These are phyloP conservation scores for Acacia confusa DNA, from an alignment of 306 rosid genomes.

Conservation along the genomic window DNA sequence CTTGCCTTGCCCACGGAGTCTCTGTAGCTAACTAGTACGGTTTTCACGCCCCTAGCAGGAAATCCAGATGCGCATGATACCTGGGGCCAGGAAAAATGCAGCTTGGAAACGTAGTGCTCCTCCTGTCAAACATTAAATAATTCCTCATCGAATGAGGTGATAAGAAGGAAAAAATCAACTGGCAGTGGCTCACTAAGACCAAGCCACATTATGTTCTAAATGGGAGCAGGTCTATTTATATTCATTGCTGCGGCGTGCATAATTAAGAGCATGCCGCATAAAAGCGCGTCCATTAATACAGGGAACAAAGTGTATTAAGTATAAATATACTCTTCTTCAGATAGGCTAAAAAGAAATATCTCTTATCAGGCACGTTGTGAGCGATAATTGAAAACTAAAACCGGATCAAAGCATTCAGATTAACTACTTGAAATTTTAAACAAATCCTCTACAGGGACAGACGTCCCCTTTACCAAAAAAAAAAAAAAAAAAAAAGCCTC, in stretches of 20 bases:
- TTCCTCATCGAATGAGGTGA: not conserved
- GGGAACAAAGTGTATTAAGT: not conserved
- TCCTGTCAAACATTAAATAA: constrained; percentile 53
- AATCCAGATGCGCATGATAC: constrained; percentile 69
- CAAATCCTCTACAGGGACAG: not conserved
- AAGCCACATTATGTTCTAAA: not conserved
- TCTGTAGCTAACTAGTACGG: constrained; percentile 62
- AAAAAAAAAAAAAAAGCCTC: not conserved
- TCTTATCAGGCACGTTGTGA: not conserved
- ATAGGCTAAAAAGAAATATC: not conserved
- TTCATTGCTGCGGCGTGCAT: not conserved
- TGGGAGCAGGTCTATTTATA: not conserved
- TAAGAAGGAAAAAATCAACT: not conserved
- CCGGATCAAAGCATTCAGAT: not conserved
- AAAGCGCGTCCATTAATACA: not conserved
- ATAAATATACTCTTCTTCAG: not conserved
- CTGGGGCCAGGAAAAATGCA: constrained; percentile 87
- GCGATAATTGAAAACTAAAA: not conserved
- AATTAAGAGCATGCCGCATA: not conserved
- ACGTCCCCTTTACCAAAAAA: not conserved
- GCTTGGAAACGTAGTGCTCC: constrained; percentile 79
- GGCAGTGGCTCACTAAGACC: not conserved
- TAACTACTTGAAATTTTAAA: not conserved
- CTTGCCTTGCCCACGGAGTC: constrained; percentile 63
- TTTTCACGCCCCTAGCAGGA: constrained; percentile 76